Percentiles rank a stretch among this genome's conserved stretches.
Evolutionary conservation across 108 stramenopile genomes (phyloP).

Genomic region (Nitzschia inconspicua): DNA sequence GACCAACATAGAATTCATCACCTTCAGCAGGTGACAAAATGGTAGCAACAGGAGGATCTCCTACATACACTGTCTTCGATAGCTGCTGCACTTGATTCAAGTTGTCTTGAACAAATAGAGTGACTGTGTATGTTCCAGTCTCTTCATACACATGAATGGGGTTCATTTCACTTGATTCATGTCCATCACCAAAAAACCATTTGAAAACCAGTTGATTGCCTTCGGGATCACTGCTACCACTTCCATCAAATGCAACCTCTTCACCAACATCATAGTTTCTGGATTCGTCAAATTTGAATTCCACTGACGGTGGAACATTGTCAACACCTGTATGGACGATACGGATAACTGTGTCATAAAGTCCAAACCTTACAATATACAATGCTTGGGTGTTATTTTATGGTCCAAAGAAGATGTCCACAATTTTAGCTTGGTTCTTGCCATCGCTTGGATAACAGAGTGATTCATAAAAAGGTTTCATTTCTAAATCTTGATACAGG

Average conservation of each 20-base stretch:
- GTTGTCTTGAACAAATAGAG: slow-evolving; percentile 17
- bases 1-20: slow-evolving; percentile 23
- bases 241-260: slow-evolving; percentile 26
- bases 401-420: slow-evolving; percentile 7
- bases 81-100: background rate
- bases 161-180: background rate
- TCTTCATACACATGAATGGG: slow-evolving; percentile 7
- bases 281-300: background rate
- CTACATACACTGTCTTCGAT: slow-evolving; percentile 5
- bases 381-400: slow-evolving; percentile 8
- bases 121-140: slow-evolving; percentile 8
- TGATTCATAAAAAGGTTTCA: slow-evolving; percentile 1
- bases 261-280: background rate
- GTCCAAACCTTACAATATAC: background rate
- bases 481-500: background rate
- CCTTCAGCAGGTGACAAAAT: slow-evolving; percentile 13
- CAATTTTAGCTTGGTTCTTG: slow-evolving; percentile 2
- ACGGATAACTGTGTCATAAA: background rate
- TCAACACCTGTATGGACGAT: slow-evolving; percentile 6
- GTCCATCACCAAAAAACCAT: slow-evolving; percentile 32
- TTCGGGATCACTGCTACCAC: slow-evolving; percentile 25
- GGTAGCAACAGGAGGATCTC: slow-evolving; percentile 1
- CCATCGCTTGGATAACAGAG: background rate
- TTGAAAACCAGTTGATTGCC: slow-evolving; percentile 15
- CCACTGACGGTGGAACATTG: background rate